Evolutionary conservation across 345 rosid genomes (phyloP).

Genomic region (Salix dunnii): DNA sequence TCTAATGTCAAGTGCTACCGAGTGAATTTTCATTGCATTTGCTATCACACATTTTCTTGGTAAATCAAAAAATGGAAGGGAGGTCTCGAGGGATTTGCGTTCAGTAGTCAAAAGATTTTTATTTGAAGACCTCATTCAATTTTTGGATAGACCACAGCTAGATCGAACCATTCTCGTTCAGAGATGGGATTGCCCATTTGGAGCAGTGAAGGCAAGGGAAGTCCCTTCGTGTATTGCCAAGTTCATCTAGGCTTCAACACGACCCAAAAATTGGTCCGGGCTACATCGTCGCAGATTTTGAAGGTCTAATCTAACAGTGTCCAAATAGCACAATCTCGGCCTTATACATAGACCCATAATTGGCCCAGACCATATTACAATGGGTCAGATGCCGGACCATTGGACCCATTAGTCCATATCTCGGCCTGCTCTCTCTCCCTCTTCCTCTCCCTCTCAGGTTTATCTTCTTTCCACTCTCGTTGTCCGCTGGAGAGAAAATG

Average conservation of each 20-base stretch:
- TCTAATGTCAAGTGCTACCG: not conserved
- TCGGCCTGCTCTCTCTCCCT: not conserved
- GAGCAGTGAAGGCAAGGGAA: too few relatives aligned
- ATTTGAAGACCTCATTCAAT: not conserved
- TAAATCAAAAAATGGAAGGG: not conserved
- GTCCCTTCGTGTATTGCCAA: too few relatives aligned
- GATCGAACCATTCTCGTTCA: too few relatives aligned
- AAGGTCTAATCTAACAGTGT: not conserved
- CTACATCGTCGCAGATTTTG: not conserved
- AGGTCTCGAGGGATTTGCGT: not conserved
- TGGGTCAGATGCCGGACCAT: not conserved
- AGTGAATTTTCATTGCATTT: not conserved
- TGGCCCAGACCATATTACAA: not conserved
- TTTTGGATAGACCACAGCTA: not conserved
- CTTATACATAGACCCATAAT: not conserved
- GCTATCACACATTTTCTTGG: not conserved
- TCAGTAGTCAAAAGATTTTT: not conserved
- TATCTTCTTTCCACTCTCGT: not conserved
- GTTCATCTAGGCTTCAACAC: not conserved
- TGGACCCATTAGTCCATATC: not conserved
- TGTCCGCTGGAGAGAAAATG: slow-evolving; percentile 21
- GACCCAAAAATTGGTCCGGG: not conserved
- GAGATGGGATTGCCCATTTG: too few relatives aligned
- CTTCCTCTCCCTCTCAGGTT: not conserved
- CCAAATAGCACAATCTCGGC: not conserved